phyloP scores from a whole-genome alignment of 169 alveolate species.

The Plasmodium fragile region DNA sequence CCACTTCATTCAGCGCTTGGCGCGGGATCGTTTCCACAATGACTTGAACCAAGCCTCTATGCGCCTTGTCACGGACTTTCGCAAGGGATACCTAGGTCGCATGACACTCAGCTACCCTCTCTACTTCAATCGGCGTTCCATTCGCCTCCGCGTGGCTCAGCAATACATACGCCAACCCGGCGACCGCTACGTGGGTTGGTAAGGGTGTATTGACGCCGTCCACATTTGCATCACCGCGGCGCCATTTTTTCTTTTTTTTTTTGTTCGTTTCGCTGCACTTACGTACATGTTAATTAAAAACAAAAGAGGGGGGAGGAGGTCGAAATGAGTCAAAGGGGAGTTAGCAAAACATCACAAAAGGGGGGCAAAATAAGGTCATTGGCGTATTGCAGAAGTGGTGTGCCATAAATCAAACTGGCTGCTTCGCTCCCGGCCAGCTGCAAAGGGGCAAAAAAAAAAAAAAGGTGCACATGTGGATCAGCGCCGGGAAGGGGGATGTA shows the following conservation, averaged over 20 bases:
- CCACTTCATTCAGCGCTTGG: slow-evolving; percentile 77
- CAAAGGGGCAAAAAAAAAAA: neutral
- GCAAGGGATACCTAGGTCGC: slow-evolving; percentile 85
- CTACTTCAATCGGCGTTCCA: slow-evolving; percentile 67
- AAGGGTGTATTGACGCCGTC: neutral
- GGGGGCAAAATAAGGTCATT: neutral
- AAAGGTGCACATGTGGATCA: neutral
- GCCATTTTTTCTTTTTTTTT: neutral
- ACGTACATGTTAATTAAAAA: slow-evolving; percentile 13
- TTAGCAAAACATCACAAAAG: neutral
- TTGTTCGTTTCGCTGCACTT: neutral
- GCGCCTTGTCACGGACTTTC: slow-evolving; percentile 85
- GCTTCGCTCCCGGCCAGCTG: slow-evolving; percentile 7
- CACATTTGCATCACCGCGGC: neutral
- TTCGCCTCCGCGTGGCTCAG: slow-evolving; percentile 9
- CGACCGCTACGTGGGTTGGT: slow-evolving; percentile 69
- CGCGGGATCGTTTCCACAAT: slow-evolving; percentile 75
- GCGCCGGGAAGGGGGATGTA: neutral
- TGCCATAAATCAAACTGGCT: neutral
- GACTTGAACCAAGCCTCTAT: slow-evolving; percentile 84
- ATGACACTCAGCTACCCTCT: slow-evolving; percentile 86
- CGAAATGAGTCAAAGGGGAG: neutral
- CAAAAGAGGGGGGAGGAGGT: neutral
- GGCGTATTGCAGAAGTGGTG: neutral
- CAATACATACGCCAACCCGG: neutral